Evolutionary conservation across 805 yeast species (phyloP), one percentile per base, ranked within the genome.

Genomic region (Metschnikowia bowlesiae): DNA sequence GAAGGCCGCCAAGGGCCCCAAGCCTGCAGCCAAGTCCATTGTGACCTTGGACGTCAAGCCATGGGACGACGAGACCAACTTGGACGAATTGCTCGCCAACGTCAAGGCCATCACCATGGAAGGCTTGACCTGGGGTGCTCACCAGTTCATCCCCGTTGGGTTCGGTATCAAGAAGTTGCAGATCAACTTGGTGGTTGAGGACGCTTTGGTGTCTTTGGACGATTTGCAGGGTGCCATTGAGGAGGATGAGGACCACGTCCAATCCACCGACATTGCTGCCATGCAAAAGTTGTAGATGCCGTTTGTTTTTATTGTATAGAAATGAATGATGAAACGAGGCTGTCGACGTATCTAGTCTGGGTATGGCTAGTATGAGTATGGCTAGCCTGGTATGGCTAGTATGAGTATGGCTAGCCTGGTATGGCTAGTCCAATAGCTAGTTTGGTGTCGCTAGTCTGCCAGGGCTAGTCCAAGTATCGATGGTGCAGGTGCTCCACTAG

Each of bases 121-220:
- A 43, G 99, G 99, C 84, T 85, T 94, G 70, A 76, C 75, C 61
- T 94, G 99, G 99, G 99, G 99, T 88, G 97, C 91, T 68, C 85
- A 80, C 83, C 91, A 86, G 79, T 90, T 84, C 80, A 81, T 94
- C 65, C 94, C 97, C 71, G 95, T 94, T 68, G 99, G 99, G 77
- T 94, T 82, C 86, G 99, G 99, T 85, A 92, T 94, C 83, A 89
- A 89, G 87, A 94, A 94, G 84, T 85, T 94, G 74, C 99, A 94
- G 83, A 88, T 94, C 78, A 92, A 91, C 91, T 78, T 87, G 79
- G 99, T 94, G 71, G 86, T 94, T 64, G 98, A 94, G 84, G 99
- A 94, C 78, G 96, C 82, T 64, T 85, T 85, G 84, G 97, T 94
- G 62, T 89, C 97, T 59, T 67, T 90, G 66, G 96, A 88, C 63